Evolutionary conservation across 371 early-diverging fungal species (phyloP).

Genomic region (Coemansia sp.): DNA sequence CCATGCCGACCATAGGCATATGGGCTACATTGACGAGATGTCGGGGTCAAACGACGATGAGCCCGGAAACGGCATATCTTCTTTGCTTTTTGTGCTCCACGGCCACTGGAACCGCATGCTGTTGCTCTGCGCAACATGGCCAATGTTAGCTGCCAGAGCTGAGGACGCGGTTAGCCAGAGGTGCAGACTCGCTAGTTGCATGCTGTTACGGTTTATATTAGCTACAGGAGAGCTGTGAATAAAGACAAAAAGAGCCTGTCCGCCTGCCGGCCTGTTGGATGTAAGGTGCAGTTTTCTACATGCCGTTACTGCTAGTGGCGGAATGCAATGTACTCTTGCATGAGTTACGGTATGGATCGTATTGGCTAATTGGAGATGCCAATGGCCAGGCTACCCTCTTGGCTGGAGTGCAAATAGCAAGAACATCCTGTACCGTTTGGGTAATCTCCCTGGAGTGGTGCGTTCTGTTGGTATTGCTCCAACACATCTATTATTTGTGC

Average conservation of each 20-base stretch:
- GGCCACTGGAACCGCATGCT: slow-evolving; percentile 28
- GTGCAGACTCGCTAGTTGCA: background rate
- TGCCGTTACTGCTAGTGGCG: background rate
- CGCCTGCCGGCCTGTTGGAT: background rate
- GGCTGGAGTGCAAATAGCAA: no score
- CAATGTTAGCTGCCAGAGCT: slow-evolving; percentile 1
- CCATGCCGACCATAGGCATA: slow-evolving; percentile 25
- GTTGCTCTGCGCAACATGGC: background rate
- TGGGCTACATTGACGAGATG: slow-evolving; percentile 18
- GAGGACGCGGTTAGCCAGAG: background rate
- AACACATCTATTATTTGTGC: no score
- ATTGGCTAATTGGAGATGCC: no score
- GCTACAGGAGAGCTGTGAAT: background rate
- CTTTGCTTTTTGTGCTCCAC: slow-evolving; percentile 14
- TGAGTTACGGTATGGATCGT: no score
- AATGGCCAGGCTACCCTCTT: no score
- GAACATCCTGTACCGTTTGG: no score
- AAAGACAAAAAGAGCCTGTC: no score
- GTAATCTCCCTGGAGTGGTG: no score
- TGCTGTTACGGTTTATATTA: background rate
- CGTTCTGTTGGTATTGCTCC: no score
- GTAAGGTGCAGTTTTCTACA: background rate
- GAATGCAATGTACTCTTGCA: no score
- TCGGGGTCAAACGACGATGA: slow-evolving; percentile 21
- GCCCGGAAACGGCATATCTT: slow-evolving; percentile 25